These are phyloP conservation scores for Uronychia setigera DNA, from an alignment of 73 alveolate species.

Conservation along the genomic window DNA sequence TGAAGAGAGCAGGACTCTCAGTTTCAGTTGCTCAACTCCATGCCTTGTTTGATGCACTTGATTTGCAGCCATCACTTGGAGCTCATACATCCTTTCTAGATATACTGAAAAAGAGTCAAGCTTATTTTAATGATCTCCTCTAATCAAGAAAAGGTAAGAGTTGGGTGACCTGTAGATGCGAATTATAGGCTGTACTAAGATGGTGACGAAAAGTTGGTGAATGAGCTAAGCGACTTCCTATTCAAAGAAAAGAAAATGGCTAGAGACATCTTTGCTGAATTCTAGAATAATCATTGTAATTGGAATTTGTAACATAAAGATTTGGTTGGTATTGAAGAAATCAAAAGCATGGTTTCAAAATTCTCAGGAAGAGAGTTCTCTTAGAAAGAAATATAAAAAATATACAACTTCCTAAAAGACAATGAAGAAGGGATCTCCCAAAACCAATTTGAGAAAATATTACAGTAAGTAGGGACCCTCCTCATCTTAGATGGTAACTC, in stretches of 20 bases:
- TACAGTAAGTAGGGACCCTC: not conserved
- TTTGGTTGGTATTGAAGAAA: not conserved
- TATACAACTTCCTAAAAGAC: not conserved
- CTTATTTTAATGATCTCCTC: not conserved
- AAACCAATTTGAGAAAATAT: not conserved
- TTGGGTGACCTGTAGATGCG: not conserved
- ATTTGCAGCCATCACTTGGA: not conserved
- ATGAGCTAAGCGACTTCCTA: not conserved
- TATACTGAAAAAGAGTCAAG: not conserved
- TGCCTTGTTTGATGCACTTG: not conserved
- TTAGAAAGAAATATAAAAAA: not conserved
- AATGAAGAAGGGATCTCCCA: not conserved
- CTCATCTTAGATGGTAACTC: not conserved
- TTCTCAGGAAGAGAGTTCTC: not conserved
- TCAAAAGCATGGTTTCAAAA: not conserved
- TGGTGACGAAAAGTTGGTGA: not conserved
- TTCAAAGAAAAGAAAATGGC: not conserved
- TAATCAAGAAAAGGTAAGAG: not conserved
- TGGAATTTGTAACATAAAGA: not conserved
- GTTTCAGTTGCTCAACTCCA: not conserved
- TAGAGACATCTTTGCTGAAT: not conserved
- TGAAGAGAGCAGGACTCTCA: not conserved
- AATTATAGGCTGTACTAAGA: not conserved
- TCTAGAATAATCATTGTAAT: not conserved
- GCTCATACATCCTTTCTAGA: not conserved